Evolutionary conservation across 139 green algal species (phyloP).

Genomic region (Zygnema circumcarinatum): DNA sequence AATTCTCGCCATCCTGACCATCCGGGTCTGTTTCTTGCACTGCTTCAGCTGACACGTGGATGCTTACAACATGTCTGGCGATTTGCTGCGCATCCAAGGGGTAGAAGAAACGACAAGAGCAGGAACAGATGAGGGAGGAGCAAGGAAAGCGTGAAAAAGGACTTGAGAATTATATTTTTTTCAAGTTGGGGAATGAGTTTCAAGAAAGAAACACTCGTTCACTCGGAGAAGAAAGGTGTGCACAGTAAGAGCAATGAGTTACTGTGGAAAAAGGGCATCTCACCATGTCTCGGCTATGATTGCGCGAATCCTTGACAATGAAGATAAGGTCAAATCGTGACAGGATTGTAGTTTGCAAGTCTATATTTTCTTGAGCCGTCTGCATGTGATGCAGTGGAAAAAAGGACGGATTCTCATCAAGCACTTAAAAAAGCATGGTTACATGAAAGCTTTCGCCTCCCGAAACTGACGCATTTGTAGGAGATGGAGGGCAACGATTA

Average conservation of each 20-base stretch:
- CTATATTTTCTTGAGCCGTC: slow-evolving; percentile 91
- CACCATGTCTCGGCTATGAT: slow-evolving; percentile 59
- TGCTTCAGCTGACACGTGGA: slow-evolving; percentile 59
- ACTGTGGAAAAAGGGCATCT: background rate
- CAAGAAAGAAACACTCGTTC: no score
- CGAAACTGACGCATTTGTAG: background rate
- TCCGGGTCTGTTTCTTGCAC: slow-evolving; percentile 60
- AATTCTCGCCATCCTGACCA: slow-evolving; percentile 58
- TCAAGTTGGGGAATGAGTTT: no score
- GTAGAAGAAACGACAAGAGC: no score
- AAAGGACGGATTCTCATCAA: no score
- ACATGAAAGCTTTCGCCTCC: background rate
- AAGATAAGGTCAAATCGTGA: slow-evolving; percentile 99
- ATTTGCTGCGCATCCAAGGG: slow-evolving; percentile 72
- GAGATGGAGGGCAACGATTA: no score
- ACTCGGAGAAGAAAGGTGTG: no score
- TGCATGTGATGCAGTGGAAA: no score
- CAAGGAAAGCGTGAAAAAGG: no score
- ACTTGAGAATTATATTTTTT: no score
- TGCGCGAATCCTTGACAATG: slow-evolving; percentile 94
- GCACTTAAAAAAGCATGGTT: background rate
- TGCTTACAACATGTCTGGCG: slow-evolving; percentile 66
- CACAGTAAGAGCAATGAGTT: no score
- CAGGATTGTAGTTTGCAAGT: slow-evolving; percentile 98
- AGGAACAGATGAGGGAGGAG: no score